phyloP scores from a whole-genome alignment of 2,329 filamentous ascomycete genomes.

The Pezicula radicicola region DNA sequence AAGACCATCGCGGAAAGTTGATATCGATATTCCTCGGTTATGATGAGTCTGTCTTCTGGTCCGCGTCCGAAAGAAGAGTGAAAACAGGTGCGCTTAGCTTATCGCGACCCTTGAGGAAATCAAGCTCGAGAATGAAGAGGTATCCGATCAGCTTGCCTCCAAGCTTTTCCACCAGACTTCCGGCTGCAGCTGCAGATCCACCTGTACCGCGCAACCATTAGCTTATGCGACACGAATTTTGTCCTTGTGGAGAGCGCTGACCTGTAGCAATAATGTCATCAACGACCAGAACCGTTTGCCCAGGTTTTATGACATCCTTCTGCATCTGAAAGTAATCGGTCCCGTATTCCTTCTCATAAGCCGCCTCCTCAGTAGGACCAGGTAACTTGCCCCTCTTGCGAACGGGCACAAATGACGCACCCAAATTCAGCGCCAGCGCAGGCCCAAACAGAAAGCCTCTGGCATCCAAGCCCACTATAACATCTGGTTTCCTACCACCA shows the following conservation, averaged over 20 bases:
- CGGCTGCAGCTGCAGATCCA: constrained; percentile 86
- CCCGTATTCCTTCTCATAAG: constrained; percentile 95
- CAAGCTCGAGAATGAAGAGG: constrained; percentile 93
- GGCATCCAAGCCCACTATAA: constrained; percentile 90
- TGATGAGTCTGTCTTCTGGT: constrained; percentile 20
- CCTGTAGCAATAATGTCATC: constrained; percentile 99
- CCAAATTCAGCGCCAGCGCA: constrained; percentile 76
- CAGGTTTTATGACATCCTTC: constrained; percentile 74
- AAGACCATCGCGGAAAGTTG: background rate
- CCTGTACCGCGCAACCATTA: constrained; percentile 48
- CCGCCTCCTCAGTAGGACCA: constrained; percentile 79
- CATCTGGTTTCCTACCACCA: constrained; percentile 66
- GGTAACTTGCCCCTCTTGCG: constrained; percentile 96
- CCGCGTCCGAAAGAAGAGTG: constrained; percentile 73
- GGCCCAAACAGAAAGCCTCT: constrained; percentile 95
- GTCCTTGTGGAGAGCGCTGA: constrained; percentile 42
- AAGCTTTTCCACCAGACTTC: constrained; percentile 79
- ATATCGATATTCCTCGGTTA: background rate
- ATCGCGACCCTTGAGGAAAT: constrained; percentile 86
- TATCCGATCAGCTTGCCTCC: constrained; percentile 85
- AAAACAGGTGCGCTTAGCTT: constrained; percentile 83
- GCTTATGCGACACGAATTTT: background rate
- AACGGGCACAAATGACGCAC: constrained; percentile 86
- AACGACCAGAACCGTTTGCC: constrained; percentile 88
- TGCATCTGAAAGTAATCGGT: constrained; percentile 97